Evolutionary conservation across 805 yeast species (phyloP), one percentile per base, ranked within the genome.

Genomic region (Metschnikowia shivogae): DNA sequence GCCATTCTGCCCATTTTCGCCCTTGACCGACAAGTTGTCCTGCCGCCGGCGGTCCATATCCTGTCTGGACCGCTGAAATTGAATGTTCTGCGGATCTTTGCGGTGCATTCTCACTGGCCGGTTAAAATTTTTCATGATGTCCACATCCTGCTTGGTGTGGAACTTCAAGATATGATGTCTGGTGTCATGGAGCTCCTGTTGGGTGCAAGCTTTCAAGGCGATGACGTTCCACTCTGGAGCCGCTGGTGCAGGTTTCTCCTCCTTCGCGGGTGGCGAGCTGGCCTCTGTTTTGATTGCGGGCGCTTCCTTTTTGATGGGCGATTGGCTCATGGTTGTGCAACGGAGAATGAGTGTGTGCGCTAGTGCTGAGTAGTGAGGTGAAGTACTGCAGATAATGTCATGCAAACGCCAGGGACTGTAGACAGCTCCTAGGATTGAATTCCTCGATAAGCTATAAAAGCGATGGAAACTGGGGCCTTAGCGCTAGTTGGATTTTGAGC

Each of bases 61-160:
- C 46, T 84, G 81, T 56, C 89, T 67, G 2, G 90, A 82, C 55
- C 89, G 70, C 63, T 89, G 95, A 59, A 86, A 86, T 62, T 90
- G 97, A 60, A 92, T 71, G 61, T 88, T 87, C 58, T 89, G 80
- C 1, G 99, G 97, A 64, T 92, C 98, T 60, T 92, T 90, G 55
- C 98, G 76, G 63, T 90, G 97, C 60, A 92, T 69, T 55, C 97
- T 72, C 14, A 90, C 83, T 0, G 99, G 99, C 47, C 78, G 77
- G 45, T 81, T 82, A 62, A 92, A 93, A 49, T 82, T 81, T 30
- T 70, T 67, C 33, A 72, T 66, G 9, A 93, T 92, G 51, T 88
- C 88, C 30, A 93, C 84, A 36, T 77, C 74, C 55, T 79, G 77
- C 47, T 81, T 80, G 29, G 86, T 74, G 58, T 85, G 95, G 59